Conservation (phyloP, 495 filamentous ascomycete genomes). For the Lasiosphaeris hirsuta region DNA sequence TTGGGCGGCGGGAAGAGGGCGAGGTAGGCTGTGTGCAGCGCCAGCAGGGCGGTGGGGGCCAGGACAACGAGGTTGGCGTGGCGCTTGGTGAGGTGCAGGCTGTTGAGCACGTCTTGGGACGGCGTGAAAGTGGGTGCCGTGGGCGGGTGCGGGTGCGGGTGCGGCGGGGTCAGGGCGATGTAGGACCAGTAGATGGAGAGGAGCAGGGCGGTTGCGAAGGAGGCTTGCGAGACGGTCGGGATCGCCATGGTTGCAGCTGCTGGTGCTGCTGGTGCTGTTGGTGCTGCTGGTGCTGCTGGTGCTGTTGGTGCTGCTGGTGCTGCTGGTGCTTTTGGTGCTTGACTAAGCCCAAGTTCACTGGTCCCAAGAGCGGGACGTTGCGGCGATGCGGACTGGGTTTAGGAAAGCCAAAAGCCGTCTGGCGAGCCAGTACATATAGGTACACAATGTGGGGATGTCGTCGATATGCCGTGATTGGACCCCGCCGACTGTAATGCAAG, state of each 20-base stretch:
- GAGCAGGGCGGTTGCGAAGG: neutral
- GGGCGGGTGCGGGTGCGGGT: neutral
- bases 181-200: neutral
- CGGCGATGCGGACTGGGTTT: too few relatives aligned
- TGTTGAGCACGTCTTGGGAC: neutral
- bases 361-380: too few relatives aligned
- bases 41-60: neutral
- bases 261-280: too few relatives aligned
- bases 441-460: too few relatives aligned
- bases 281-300: too few relatives aligned
- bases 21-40: neutral
- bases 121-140: neutral
- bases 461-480: too few relatives aligned
- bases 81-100: neutral
- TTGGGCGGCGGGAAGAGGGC: neutral
- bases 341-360: too few relatives aligned
- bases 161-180: neutral
- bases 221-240: neutral
- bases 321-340: too few relatives aligned
- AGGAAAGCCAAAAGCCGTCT: too few relatives aligned
- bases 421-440: too few relatives aligned
- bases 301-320: too few relatives aligned
- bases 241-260: neutral
- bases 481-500: too few relatives aligned
- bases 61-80: neutral